Evolutionary conservation across 23 red algal genomes (phyloP), one percentile per base, ranked within the genome.

Genomic region (Gracilaria vermiculophylla): DNA sequence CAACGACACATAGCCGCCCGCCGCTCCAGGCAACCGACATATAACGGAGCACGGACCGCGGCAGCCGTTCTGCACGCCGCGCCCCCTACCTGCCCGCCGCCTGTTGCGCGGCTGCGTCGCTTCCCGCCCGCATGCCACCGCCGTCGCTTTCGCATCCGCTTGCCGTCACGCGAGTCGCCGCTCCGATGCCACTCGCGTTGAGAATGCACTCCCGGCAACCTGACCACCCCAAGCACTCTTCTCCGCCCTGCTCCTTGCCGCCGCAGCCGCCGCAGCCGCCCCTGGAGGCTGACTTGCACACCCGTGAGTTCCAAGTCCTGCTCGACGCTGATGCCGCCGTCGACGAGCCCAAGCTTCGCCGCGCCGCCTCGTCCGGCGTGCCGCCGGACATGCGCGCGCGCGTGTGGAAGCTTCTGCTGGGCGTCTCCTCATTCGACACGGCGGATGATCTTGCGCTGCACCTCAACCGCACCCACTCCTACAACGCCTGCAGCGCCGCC

Each of bases 281-380:
- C 33, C 64, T 48, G 12, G 58, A 34, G 1, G 58, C 58, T 34
- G 82, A 86, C 55, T 60, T 66, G 36, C 82, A 86, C 54, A 32
- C 64, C 16, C 53, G 53, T 14, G 34, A 58, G 32, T 88, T 88
- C 43, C 48, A 43, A 40, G 84, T 65, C 3, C 43, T 77, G 29
- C 58, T 98, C 16, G 91, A 94, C 32, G 91, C 74, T 14, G 95
- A 98, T 71, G 76, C 95, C 47, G 72, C 80, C 61, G 91, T 98
- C 43, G 95, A 98, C 29, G 70, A 94, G 77, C 25, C 60, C 32
- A 94, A 94, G 76, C 48, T 98, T 53, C 86, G 84, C 47, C 88
- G 86, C 67, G 81, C 86, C 43, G 91, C 95, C 32, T 34, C 64
- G 27, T 55, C 47, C 1, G 95, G 95, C 17, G 66, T 98, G 27